Conservation (phyloP, 2,329 filamentous ascomycete species). For the Hypoxylon sp. region DNA sequence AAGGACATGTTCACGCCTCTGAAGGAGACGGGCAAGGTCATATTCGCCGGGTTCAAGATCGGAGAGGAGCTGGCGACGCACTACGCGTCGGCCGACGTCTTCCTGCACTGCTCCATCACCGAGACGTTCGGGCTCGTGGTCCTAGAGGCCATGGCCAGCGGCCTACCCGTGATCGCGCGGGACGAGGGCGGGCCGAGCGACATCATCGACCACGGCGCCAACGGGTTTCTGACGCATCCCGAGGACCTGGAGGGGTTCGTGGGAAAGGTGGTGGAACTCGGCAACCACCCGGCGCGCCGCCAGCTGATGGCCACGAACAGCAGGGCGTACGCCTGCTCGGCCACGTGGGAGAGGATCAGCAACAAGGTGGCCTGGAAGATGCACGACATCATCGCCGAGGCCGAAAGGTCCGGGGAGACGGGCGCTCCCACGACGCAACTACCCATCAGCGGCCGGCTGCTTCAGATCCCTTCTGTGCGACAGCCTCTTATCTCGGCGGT, state of each 20-base stretch:
- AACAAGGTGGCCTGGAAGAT: conserved; percentile 73
- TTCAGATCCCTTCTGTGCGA: conserved; percentile 52
- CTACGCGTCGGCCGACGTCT: conserved; percentile 74
- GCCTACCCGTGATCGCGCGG: conserved; percentile 72
- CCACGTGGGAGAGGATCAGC: conserved; percentile 76
- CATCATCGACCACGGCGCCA: conserved; percentile 66
- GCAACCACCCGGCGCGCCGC: conserved; percentile 54
- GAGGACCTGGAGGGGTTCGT: conserved; percentile 68
- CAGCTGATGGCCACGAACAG: conserved; percentile 56
- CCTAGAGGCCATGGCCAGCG: conserved; percentile 74
- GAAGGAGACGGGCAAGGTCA: conserved; percentile 58
- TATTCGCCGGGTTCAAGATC: conserved; percentile 72
- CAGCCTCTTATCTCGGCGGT: conserved; percentile 48
- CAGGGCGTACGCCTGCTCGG: conserved; percentile 65
- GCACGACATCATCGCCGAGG: conserved; percentile 59
- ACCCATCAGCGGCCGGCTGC: conserved; percentile 55
- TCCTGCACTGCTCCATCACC: conserved; percentile 74
- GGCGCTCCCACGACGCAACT: conserved; percentile 33
- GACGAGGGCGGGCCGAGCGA: conserved; percentile 75
- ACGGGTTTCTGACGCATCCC: conserved; percentile 68
- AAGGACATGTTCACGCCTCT: conserved; percentile 65
- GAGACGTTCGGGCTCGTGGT: conserved; percentile 77
- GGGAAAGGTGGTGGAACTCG: conserved; percentile 58
- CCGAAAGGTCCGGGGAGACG: conserved; percentile 46
- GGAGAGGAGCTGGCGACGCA: conserved; percentile 68